phyloP scores from a whole-genome alignment of 139 green algal species.

The Microglena sp. region DNA sequence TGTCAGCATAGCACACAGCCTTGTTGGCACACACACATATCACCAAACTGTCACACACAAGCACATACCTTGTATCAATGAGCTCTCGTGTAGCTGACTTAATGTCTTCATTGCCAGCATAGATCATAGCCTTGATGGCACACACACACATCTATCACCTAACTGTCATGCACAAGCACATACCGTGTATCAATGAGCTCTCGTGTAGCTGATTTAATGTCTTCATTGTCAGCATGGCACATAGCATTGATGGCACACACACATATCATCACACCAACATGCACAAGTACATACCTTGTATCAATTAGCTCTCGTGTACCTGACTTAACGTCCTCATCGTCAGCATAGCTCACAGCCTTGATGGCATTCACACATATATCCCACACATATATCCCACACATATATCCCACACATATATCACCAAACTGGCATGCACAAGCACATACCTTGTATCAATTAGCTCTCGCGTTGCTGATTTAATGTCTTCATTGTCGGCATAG shows the following conservation, averaged over 20 bases:
- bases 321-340: conserved; percentile 56
- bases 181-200: conserved; percentile 86
- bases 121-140: conserved; percentile 52
- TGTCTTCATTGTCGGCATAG: conserved; percentile 61
- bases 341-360: conserved; percentile 48
- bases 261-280: no score
- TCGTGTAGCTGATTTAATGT: conserved; percentile 34
- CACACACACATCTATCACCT: no score
- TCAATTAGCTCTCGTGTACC: conserved; percentile 73
- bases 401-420: no score
- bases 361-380: no score
- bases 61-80: conserved; percentile 87
- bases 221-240: conserved; percentile 68
- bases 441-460: conserved; percentile 95
- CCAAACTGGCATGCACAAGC: no score
- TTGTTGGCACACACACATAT: no score
- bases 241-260: conserved; percentile 30
- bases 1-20: conserved; percentile 58
- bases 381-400: no score
- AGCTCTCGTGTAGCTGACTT: conserved; percentile 51
- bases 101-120: conserved; percentile 61
- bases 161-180: no score
- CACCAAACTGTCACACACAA: no score
- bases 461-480: conserved; percentile 40
- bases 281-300: no score